Evolutionary conservation across 1,284 basidiomycete species (phyloP).

Genomic region (Omphalotus olearius): DNA sequence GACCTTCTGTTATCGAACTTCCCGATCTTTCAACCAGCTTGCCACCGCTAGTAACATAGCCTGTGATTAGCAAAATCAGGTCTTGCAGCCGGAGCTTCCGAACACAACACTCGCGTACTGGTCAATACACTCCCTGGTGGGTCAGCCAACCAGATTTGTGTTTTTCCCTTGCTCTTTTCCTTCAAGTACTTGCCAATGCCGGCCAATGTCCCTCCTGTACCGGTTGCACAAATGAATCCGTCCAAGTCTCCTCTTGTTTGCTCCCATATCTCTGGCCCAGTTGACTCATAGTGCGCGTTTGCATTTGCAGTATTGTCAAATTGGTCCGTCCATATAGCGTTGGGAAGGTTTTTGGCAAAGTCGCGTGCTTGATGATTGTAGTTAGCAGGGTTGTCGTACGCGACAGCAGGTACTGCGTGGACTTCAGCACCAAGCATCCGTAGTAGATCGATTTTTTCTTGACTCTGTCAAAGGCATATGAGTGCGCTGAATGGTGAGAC

Average conservation of each 20-base stretch:
- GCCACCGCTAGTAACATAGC: constrained; percentile 78
- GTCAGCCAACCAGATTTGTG: constrained; percentile 93
- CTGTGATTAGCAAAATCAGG: background rate
- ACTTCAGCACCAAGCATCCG: constrained; percentile 98
- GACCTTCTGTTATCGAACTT: constrained; percentile 95
- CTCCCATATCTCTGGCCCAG: constrained; percentile 96
- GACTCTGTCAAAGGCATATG: constrained; percentile 50
- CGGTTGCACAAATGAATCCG: constrained; percentile 91
- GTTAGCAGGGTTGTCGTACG: constrained; percentile 94
- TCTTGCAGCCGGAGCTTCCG: background rate
- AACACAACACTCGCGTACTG: constrained; percentile 28
- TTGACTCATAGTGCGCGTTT: constrained; percentile 83
- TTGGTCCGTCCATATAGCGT: constrained; percentile 99
- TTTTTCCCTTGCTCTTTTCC: constrained; percentile 78
- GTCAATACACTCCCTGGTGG: constrained; percentile 94
- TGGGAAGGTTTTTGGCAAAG: constrained; percentile 78
- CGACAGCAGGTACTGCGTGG: constrained; percentile 91
- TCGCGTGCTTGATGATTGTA: constrained; percentile 98
- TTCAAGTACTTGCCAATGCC: constrained; percentile 85
- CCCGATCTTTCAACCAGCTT: constrained; percentile 79
- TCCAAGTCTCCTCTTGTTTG: constrained; percentile 83
- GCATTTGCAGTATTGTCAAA: constrained; percentile 96
- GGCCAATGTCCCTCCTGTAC: constrained; percentile 94
- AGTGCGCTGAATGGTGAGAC: background rate
- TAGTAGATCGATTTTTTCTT: constrained; percentile 97